Evolutionary conservation across 495 filamentous ascomycete genomes (phyloP).

Genomic region (Choiromyces venosus): DNA sequence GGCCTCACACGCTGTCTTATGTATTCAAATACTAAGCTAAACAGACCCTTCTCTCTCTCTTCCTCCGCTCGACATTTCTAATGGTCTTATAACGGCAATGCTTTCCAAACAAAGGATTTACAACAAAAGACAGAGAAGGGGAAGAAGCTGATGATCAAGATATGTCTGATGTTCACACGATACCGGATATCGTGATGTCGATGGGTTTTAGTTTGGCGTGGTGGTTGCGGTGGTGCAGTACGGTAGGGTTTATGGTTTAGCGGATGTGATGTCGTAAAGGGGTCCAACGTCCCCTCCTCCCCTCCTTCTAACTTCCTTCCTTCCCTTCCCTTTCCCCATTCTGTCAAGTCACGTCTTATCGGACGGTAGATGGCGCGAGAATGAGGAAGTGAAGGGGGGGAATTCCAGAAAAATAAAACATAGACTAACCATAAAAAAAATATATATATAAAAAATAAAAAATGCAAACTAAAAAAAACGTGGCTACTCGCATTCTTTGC

Average conservation of each 20-base stretch:
- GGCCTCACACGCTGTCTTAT: background rate
- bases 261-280: constrained; percentile 2
- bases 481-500: background rate
- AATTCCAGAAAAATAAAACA: background rate
- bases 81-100: background rate
- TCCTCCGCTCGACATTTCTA: background rate
- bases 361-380: background rate
- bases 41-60: background rate
- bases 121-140: background rate
- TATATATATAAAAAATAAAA: background rate
- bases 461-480: background rate
- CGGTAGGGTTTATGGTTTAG: background rate
- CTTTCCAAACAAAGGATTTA: background rate
- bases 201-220: background rate
- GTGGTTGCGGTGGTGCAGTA: background rate
- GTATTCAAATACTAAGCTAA: background rate
- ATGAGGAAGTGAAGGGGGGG: background rate
- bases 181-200: background rate
- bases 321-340: too few relatives aligned
- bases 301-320: too few relatives aligned
- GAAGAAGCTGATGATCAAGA: background rate
- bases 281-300: background rate
- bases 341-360: background rate
- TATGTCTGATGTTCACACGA: background rate
- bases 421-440: background rate